phyloP scores from a whole-genome alignment of 495 filamentous ascomycete genomes.

The Penicillium maclennaniae region DNA sequence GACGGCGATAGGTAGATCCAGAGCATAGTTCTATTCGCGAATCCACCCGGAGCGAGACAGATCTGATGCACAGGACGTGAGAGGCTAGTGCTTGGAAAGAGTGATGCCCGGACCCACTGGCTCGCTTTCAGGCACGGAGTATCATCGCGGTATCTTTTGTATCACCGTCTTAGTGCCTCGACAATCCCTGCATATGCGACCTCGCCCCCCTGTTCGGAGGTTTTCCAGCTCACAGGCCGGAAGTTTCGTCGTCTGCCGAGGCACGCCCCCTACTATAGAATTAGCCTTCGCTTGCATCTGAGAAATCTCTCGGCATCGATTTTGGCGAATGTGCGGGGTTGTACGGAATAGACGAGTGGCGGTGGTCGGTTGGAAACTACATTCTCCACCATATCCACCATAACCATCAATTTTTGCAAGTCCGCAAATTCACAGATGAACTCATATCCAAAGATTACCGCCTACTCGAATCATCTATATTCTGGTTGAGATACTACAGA shows the following conservation, averaged over 20 bases:
- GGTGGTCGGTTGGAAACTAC: no score
- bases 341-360: neutral
- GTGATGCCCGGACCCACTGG: neutral
- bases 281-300: neutral
- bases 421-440: neutral
- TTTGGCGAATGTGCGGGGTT: neutral
- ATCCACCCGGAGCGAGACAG: constrained; percentile 20
- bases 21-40: constrained; percentile 20
- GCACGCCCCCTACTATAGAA: neutral
- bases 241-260: neutral
- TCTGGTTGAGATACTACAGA: neutral
- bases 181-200: neutral
- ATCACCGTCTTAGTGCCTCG: neutral
- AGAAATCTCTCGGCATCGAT: neutral
- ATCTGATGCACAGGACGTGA: constrained; percentile 11
- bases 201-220: neutral
- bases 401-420: neutral
- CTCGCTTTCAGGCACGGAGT: constrained; percentile 5
- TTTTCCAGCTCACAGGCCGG: neutral
- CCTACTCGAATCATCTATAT: neutral
- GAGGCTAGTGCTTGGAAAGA: constrained; percentile 8
- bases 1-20: constrained; percentile 26
- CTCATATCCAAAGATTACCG: neutral
- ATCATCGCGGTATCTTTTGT: neutral
- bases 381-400: neutral